These are phyloP conservation scores for Psilocybe azurescens DNA, from an alignment of 768 basidiomycete species.

Conservation along the genomic window DNA sequence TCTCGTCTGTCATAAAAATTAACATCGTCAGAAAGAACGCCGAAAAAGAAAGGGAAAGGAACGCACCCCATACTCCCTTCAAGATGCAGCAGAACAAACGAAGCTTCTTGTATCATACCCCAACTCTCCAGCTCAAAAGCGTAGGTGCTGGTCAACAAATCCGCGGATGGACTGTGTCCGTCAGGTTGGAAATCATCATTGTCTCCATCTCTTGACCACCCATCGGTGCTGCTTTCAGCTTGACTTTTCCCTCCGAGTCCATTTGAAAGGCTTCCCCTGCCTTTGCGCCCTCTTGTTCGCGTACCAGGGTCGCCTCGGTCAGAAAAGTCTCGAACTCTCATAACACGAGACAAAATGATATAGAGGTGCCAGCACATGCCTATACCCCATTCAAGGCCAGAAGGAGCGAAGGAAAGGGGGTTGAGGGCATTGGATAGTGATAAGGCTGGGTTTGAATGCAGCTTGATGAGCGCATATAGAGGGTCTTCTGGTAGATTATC, in stretches of 20 bases:
- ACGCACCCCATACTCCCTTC: conserved; percentile 81
- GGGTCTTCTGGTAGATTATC: conserved; percentile 55
- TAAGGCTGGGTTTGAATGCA: conserved; percentile 74
- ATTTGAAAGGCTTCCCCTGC: conserved; percentile 27
- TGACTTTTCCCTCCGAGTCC: conserved; percentile 21
- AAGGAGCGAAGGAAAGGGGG: conserved; percentile 76
- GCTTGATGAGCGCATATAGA: conserved; percentile 80
- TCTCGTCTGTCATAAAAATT: conserved; percentile 59
- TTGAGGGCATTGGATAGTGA: conserved; percentile 72
- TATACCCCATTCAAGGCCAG: conserved; percentile 76
- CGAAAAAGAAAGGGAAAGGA: conserved; percentile 36
- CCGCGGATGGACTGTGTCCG: conserved; percentile 85
- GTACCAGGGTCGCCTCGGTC: conserved; percentile 67
- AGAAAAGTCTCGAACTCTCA: conserved; percentile 86
- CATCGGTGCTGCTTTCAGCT: conserved; percentile 22
- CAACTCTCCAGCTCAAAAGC: conserved; percentile 84
- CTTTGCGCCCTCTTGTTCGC: conserved; percentile 19
- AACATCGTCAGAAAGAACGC: conserved; percentile 14
- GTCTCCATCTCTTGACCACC: conserved; percentile 48
- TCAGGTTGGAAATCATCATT: conserved; percentile 44
- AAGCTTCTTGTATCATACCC: conserved; percentile 84
- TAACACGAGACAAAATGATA: conserved; percentile 81
- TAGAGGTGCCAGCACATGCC: conserved; percentile 90
- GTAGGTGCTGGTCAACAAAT: conserved; percentile 82
- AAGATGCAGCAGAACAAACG: conserved; percentile 89